Base-by-base conservation (phyloP, 306 rosid genomes). In the Rubus parviflorus region DNA sequence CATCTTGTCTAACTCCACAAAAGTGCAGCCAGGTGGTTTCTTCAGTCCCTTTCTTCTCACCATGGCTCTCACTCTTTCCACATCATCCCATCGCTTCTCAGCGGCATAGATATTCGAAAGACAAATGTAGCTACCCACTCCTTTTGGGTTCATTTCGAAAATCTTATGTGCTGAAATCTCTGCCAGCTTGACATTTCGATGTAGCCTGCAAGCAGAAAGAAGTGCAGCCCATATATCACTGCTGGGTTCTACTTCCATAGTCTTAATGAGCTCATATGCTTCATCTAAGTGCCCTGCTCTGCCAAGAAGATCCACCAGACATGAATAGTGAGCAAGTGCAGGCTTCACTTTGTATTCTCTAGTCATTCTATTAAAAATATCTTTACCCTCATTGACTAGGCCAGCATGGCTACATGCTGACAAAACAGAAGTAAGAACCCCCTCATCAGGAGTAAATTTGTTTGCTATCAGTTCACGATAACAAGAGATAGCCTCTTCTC, bases 341-440 rank as follows among this genome's bases (percentile, higher is more conserved):
- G 85, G 89, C 76, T 82, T 88, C 70, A 87, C 77, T 81, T 75
- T 81, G 83, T 81, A 84, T 51, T 87, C 75, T 60, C 51, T 66
- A 54, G 62, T 81, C 87, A 84, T 84, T 75, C 74, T 80, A 62
- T 75, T 49, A 79, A 89, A 90, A 75, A 86, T 62, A 38, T 79
- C 68, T 75, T 83, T 87, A 46, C 94, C 91, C 86, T 86, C 85
- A 60, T 81, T 58, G 51, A 90, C 85, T 68, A 90, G 77, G 82
- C 90, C 90, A 53, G 90, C 85, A 84, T 87, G 94, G 82, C 94
- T 87, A 81, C 91, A 90, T 60, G 91, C 89, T 6, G 91, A 84
- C 47, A 90, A 79, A 79, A 88, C 89, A 12, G 92, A 80, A 77
- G 89, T 79, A 66, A 90, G 78, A 75, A 86, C 73, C 56, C 89